Conservation (phyloP, 2,329 filamentous ascomycete species). For the Penicillium sp. region DNA sequence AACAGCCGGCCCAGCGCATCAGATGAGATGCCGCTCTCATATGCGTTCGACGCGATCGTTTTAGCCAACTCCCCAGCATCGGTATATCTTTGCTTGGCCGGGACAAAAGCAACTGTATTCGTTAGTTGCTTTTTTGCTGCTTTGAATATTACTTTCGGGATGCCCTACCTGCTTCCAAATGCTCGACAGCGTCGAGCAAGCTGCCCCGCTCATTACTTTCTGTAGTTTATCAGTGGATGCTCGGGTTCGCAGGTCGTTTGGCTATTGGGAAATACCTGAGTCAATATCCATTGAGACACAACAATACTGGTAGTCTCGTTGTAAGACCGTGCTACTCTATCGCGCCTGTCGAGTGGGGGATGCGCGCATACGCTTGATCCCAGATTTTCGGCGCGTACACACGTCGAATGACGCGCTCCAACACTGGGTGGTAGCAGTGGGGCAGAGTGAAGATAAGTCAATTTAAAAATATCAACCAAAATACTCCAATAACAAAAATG, state of each 20-base stretch:
- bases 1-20: conserved; percentile 63
- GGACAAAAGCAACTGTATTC: conserved; percentile 40
- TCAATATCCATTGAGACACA: conserved; percentile 2
- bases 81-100: conserved; percentile 64
- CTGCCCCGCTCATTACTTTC: conserved; percentile 16
- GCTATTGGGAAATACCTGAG: conserved; percentile 1
- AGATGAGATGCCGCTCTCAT: conserved; percentile 66
- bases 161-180: conserved; percentile 38
- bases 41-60: conserved; percentile 61
- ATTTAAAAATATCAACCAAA: not conserved
- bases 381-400: conserved; percentile 4
- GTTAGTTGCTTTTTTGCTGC: not conserved
- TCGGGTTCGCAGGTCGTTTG: not conserved
- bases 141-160: not conserved
- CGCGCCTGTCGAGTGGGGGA: not conserved
- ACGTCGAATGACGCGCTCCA: not conserved
- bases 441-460: not conserved
- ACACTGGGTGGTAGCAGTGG: not conserved
- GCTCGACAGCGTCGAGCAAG: conserved; percentile 36
- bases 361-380: not conserved
- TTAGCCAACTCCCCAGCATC: conserved; percentile 66
- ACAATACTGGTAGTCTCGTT: not conserved
- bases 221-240: conserved; percentile 4
- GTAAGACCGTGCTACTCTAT: not conserved
- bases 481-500: not conserved